Conservation (phyloP, 73 alveolate genomes). For the Chromera velia region DNA sequence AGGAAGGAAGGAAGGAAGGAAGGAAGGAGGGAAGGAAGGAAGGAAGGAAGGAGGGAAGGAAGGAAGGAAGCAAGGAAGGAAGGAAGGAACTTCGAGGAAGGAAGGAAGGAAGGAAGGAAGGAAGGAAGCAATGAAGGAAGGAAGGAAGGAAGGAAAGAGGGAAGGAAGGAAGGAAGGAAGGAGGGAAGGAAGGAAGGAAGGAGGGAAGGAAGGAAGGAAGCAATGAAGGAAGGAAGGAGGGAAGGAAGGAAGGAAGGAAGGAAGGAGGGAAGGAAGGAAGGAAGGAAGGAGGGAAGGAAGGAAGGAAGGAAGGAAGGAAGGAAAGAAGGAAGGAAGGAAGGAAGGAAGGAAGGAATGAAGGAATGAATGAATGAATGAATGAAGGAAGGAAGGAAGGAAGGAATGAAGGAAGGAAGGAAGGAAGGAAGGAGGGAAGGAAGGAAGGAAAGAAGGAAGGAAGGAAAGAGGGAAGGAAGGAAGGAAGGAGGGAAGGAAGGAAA, state of each 20-base stretch:
- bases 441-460: conserved; percentile 12
- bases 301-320: conserved; percentile 22
- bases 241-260: conserved; percentile 13
- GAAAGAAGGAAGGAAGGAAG: conserved; percentile 17
- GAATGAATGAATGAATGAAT: neutral
- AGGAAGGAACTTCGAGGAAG: no score
- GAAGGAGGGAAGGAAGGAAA: conserved; percentile 11
- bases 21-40: conserved; percentile 10
- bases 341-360: conserved; percentile 20
- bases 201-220: conserved; percentile 11
- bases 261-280: conserved; percentile 14
- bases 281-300: conserved; percentile 17
- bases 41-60: conserved; percentile 1
- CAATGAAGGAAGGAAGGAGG: no score
- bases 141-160: conserved; percentile 10
- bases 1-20: conserved; percentile 17
- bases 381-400: conserved; percentile 13
- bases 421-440: conserved; percentile 13
- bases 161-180: conserved; percentile 18
- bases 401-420: conserved; percentile 14
- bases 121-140: no score
- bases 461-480: conserved; percentile 8
- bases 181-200: conserved; percentile 15
- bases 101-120: no score
- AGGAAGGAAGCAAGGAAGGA: conserved; percentile 7